Conservation (phyloP, 768 basidiomycete genomes). For the Boletus bicolor region DNA sequence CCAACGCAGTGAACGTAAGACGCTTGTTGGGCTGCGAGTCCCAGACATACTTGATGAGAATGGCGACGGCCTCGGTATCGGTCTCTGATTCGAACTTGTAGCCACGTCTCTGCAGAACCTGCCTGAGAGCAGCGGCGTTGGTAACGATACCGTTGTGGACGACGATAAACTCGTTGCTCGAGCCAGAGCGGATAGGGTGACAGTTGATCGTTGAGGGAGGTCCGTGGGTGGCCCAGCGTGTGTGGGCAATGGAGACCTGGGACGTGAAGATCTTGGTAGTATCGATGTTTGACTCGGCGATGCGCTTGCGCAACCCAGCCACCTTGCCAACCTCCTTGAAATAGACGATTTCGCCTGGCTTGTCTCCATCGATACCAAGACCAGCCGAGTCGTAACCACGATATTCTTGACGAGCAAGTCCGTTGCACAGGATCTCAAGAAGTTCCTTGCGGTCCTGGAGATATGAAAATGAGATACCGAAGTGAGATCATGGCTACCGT, state of each 20-base stretch:
- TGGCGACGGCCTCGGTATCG: slow-evolving; percentile 96
- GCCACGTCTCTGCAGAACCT: slow-evolving; percentile 93
- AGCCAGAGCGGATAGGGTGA: slow-evolving; percentile 89
- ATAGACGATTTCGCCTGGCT: slow-evolving; percentile 66
- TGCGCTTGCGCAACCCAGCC: slow-evolving; percentile 85
- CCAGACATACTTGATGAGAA: slow-evolving; percentile 93
- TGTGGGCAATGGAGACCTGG: slow-evolving; percentile 97
- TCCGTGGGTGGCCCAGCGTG: slow-evolving; percentile 99
- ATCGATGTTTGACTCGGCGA: slow-evolving; percentile 66
- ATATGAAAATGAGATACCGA: slow-evolving; percentile 9
- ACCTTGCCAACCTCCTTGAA: slow-evolving; percentile 99
- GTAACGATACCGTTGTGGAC: slow-evolving; percentile 99
- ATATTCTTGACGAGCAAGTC: slow-evolving; percentile 94
- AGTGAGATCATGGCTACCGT: slow-evolving; percentile 13
- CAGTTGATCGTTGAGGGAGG: slow-evolving; percentile 85
- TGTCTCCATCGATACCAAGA: slow-evolving; percentile 88
- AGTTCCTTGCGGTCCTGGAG: slow-evolving; percentile 82
- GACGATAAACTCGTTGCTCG: slow-evolving; percentile 77
- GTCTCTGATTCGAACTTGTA: slow-evolving; percentile 94
- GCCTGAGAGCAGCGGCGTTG: slow-evolving; percentile 82
- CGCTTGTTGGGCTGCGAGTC: slow-evolving; percentile 88
- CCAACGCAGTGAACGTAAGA: slow-evolving; percentile 81
- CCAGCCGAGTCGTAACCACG: slow-evolving; percentile 98
- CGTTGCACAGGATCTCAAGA: slow-evolving; percentile 85
- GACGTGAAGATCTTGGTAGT: slow-evolving; percentile 73